Conservation (phyloP, 2,329 filamentous ascomycete genomes). For the Pseudogymnoascus sp. region DNA sequence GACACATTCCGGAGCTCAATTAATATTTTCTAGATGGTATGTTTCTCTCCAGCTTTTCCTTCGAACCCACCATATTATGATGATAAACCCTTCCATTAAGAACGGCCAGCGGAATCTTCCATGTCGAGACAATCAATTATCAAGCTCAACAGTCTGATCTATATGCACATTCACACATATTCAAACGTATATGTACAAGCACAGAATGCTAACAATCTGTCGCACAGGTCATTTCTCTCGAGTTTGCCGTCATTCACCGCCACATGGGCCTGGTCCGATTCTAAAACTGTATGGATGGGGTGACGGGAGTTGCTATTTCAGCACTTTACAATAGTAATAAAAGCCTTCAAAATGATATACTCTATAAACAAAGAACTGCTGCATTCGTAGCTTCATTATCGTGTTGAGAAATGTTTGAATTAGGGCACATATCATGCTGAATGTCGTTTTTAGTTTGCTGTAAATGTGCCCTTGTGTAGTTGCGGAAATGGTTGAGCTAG, state of each 20-base stretch:
- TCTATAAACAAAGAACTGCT: background rate
- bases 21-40: constrained; percentile 24
- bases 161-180: constrained; percentile 5
- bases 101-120: constrained; percentile 55
- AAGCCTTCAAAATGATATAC: background rate
- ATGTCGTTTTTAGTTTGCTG: background rate
- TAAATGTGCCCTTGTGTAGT: background rate
- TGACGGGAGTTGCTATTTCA: background rate
- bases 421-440: background rate
- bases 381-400: background rate
- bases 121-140: constrained; percentile 49
- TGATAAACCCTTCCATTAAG: constrained; percentile 51
- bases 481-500: background rate
- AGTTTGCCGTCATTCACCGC: background rate
- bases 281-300: background rate
- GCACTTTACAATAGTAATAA: background rate
- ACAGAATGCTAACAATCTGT: constrained; percentile 7
- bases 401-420: background rate
- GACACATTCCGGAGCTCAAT: constrained; percentile 17
- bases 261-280: background rate
- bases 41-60: constrained; percentile 19
- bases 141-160: constrained; percentile 58
- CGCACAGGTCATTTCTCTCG: background rate
- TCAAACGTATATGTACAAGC: background rate
- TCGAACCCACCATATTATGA: constrained; percentile 34